Conservation (phyloP, 805 yeast species). For the Monosporozyma yasuniensis region DNA sequence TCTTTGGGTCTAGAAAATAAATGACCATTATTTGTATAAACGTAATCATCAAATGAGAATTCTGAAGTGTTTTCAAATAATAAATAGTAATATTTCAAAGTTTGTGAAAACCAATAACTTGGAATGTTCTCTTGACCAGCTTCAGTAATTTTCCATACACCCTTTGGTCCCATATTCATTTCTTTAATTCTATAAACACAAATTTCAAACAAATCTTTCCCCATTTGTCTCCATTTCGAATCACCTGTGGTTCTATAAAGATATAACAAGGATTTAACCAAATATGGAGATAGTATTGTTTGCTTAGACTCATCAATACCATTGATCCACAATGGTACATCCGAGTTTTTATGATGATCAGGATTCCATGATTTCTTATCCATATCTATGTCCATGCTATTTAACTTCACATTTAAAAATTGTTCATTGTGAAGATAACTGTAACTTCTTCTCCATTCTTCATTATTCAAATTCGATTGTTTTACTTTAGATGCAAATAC, state of each 20-base stretch:
- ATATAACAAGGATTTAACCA: constrained; percentile 51
- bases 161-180: constrained; percentile 31
- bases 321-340: constrained; percentile 30
- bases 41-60: constrained; percentile 43
- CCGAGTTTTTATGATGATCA: constrained; percentile 16
- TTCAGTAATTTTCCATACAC: constrained; percentile 33
- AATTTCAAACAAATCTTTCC: constrained; percentile 40
- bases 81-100: constrained; percentile 47
- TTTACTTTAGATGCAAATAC: neutral
- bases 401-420: constrained; percentile 3
- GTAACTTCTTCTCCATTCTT: constrained; percentile 3
- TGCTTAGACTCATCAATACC: constrained; percentile 23
- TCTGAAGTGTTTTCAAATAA: constrained; percentile 38
- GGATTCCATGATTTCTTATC: constrained; percentile 9
- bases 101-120: constrained; percentile 51
- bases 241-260: constrained; percentile 56
- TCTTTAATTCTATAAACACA: constrained; percentile 27
- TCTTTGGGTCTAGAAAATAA: constrained; percentile 33
- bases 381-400: neutral
- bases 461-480: neutral
- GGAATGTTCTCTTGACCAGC: constrained; percentile 33
- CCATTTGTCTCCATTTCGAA: constrained; percentile 45
- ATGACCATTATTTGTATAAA: constrained; percentile 57
- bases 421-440: constrained; percentile 4
- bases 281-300: constrained; percentile 49